Conservation (phyloP, 2,329 filamentous ascomycete species). For the Torrubiella hemipterigena region DNA sequence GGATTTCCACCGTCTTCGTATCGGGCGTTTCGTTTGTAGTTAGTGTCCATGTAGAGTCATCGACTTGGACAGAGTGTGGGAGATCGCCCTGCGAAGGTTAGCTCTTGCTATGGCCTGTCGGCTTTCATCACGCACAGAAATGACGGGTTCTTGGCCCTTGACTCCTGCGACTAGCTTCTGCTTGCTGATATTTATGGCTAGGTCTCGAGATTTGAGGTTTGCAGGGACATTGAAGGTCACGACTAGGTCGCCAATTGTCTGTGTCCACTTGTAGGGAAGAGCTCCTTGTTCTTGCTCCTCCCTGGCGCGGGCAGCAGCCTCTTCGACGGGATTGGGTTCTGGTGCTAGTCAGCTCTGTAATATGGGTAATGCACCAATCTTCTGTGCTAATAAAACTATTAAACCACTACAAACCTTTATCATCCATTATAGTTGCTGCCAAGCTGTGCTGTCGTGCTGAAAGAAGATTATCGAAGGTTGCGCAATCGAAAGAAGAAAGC, state of each 20-base stretch:
- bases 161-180: constrained; percentile 65
- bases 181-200: constrained; percentile 75
- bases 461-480: constrained; percentile 5
- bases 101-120: constrained; percentile 2
- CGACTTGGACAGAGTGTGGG: constrained; percentile 64
- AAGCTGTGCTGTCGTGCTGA: neutral
- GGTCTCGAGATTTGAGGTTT: constrained; percentile 73
- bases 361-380: constrained; percentile 3
- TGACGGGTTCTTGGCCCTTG: constrained; percentile 78
- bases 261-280: constrained; percentile 94
- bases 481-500: constrained; percentile 1
- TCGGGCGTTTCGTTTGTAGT: constrained; percentile 59
- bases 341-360: constrained; percentile 2
- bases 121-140: constrained; percentile 47
- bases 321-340: constrained; percentile 44
- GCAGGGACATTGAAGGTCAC: constrained; percentile 65
- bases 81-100: constrained; percentile 59
- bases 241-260: constrained; percentile 83
- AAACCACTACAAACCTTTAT: constrained; percentile 26
- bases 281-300: constrained; percentile 77
- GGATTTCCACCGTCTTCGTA: constrained; percentile 57
- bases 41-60: constrained; percentile 94
- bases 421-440: constrained; percentile 20
- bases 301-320: constrained; percentile 49
- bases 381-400: too few relatives aligned